Evolutionary conservation across 768 basidiomycete genomes (phyloP).

Genomic region (Lactifluus hygrophoroides): DNA sequence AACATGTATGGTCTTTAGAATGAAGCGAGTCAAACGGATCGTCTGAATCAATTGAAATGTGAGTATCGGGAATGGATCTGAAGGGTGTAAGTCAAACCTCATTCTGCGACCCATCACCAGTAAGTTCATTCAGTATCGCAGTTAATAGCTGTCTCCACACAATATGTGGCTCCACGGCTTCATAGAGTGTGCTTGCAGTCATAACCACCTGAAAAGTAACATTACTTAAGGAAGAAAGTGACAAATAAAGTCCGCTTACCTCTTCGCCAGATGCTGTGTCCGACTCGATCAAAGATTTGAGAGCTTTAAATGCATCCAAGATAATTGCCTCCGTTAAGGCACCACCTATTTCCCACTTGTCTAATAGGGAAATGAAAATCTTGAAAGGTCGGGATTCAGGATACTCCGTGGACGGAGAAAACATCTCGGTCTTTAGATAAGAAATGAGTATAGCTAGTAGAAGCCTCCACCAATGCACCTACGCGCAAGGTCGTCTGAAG

Average conservation of each 20-base stretch:
- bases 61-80: neutral
- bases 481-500: conserved; percentile 65
- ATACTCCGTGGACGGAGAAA: conserved; percentile 59
- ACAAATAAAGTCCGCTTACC: conserved; percentile 31
- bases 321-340: conserved; percentile 70
- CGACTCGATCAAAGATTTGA: conserved; percentile 47
- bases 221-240: neutral
- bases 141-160: conserved; percentile 74
- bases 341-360: conserved; percentile 95
- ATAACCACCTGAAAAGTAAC: conserved; percentile 41
- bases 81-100: conserved; percentile 38
- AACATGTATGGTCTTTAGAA: conserved; percentile 59
- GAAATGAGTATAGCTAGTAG: neutral
- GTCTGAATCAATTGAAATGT: conserved; percentile 35
- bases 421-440: conserved; percentile 60
- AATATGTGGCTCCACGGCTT: conserved; percentile 83
- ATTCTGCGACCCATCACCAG: conserved; percentile 31
- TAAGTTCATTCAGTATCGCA: conserved; percentile 47
- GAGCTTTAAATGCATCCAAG: conserved; percentile 69
- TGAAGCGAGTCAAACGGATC: conserved; percentile 58
- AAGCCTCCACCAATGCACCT: conserved; percentile 5
- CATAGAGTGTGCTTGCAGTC: conserved; percentile 84
- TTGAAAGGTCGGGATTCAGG: conserved; percentile 85
- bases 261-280: conserved; percentile 51
- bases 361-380: conserved; percentile 88